A percentile compares a stretch with the other conserved stretches of the same genome.
Conservation (phyloP, 768 basidiomycete genomes). For the Calocybe indica region DNA sequence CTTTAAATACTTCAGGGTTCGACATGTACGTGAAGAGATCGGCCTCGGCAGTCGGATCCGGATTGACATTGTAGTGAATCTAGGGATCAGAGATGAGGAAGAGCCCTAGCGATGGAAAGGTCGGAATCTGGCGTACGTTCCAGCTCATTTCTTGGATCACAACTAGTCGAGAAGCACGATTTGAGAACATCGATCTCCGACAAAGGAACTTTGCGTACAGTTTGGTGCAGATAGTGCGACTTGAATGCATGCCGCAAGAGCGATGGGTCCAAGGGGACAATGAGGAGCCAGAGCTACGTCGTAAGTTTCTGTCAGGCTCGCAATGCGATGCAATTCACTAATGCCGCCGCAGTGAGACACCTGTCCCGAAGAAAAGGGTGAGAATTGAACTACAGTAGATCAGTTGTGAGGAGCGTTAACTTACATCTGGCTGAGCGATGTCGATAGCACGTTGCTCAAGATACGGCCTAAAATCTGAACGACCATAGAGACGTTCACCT, state of each 20-base stretch:
- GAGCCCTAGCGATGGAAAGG: background rate
- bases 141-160: conserved; percentile 65
- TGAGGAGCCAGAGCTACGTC: conserved; percentile 71
- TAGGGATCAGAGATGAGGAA: conserved; percentile 12
- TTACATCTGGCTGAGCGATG: conserved; percentile 64
- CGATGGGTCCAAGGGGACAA: conserved; percentile 67
- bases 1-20: conserved; percentile 45
- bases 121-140: conserved; percentile 28
- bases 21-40: conserved; percentile 59
- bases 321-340: conserved; percentile 50
- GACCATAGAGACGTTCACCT: conserved; percentile 59
- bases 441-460: conserved; percentile 60
- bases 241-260: conserved; percentile 66
- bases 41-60: conserved; percentile 22
- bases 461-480: conserved; percentile 60
- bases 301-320: conserved; percentile 57
- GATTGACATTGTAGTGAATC: conserved; percentile 60
- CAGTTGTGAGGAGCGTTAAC: conserved; percentile 8
- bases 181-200: background rate
- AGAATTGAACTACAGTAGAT: background rate
- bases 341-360: conserved; percentile 59
- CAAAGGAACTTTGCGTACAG: conserved; percentile 29
- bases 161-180: conserved; percentile 22
- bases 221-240: conserved; percentile 54
- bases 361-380: conserved; percentile 16